Percentiles rank a stretch among this genome's conserved stretches.
These are phyloP conservation scores for Pyracantha coccinea DNA, from an alignment of 331 rosid species.

Conservation along the genomic window DNA sequence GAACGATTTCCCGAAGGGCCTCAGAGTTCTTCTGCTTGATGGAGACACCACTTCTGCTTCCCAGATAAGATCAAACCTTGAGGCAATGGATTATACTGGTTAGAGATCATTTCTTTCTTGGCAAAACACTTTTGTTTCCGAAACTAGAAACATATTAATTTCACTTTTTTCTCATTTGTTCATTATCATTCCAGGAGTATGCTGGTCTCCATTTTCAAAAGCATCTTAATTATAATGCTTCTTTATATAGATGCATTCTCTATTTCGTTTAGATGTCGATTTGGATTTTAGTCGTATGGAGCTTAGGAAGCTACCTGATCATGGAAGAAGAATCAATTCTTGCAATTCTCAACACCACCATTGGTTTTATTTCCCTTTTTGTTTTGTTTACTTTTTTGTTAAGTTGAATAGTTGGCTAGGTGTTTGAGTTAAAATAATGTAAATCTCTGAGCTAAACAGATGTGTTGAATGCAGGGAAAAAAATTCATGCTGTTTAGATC, in stretches of 20 bases:
- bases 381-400: neutral
- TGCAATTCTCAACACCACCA: neutral
- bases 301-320: neutral
- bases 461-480: neutral
- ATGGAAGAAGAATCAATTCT: neutral
- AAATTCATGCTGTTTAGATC: neutral
- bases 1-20: constrained; percentile 97
- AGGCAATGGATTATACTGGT: constrained; percentile 90
- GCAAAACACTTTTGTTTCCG: neutral
- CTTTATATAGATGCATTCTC: constrained; percentile 13
- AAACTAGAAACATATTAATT: constrained; percentile 8
- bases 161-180: constrained; percentile 13
- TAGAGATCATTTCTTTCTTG: constrained; percentile 16
- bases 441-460: neutral
- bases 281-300: constrained; percentile 17
- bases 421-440: neutral
- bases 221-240: constrained; percentile 27
- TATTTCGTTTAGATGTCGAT: constrained; percentile 7
- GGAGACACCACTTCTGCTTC: constrained; percentile 65
- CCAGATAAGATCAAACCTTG: constrained; percentile 66
- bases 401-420: neutral
- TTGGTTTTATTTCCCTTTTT: neutral
- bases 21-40: constrained; percentile 84
- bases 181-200: constrained; percentile 6
- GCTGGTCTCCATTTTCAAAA: constrained; percentile 33